Evolutionary conservation across 768 basidiomycete species (phyloP).

Genomic region (Termitomyces sp.): DNA sequence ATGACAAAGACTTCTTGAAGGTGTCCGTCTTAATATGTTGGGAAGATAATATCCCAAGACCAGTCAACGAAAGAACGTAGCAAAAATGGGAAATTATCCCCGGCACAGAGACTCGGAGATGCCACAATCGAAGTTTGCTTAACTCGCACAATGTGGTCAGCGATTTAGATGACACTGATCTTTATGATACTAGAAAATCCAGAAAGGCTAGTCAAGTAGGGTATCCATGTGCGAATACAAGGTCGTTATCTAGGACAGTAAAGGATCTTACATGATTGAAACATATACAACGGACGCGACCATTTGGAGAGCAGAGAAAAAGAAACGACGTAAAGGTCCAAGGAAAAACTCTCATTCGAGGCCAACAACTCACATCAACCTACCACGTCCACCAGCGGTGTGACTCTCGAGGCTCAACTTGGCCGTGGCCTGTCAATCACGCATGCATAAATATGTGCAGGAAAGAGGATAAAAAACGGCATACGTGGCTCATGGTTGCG

Average conservation of each 20-base stretch:
- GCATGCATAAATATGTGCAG: neutral
- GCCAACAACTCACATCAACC: neutral
- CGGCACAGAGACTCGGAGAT: too few relatives aligned
- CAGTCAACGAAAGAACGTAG: too few relatives aligned
- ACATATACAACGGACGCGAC: neutral
- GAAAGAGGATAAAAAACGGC: neutral
- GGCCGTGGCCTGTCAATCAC: neutral
- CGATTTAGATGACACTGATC: neutral
- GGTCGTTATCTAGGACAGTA: neutral
- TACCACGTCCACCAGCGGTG: neutral
- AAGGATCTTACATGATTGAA: neutral
- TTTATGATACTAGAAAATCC: neutral
- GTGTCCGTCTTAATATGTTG: too few relatives aligned
- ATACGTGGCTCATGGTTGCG: constrained; percentile 15
- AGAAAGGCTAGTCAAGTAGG: neutral
- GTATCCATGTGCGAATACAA: neutral
- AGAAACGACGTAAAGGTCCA: neutral
- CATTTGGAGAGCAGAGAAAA: neutral
- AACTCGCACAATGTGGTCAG: neutral
- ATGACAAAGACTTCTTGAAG: neutral
- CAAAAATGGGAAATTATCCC: too few relatives aligned
- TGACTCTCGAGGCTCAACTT: neutral
- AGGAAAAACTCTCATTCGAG: neutral
- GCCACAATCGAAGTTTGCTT: too few relatives aligned
- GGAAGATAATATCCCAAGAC: neutral